Evolutionary conservation across 1,284 basidiomycete species (phyloP).

Genomic region (Malassezia nana): DNA sequence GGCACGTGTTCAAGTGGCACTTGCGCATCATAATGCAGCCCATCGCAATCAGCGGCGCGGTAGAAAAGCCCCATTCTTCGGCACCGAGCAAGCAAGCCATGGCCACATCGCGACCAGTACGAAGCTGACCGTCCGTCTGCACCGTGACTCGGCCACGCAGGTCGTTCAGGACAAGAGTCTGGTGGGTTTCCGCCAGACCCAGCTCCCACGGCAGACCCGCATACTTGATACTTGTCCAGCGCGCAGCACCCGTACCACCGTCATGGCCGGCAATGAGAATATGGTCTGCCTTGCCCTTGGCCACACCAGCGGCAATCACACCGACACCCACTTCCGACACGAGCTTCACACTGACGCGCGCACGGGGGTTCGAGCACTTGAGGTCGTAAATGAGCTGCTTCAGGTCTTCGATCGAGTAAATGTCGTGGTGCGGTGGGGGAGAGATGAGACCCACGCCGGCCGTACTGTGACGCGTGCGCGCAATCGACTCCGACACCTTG

Average conservation of each 20-base stretch:
- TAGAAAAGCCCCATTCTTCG: conserved; percentile 42
- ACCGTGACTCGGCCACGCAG: conserved; percentile 41
- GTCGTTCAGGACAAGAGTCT: conserved; percentile 44
- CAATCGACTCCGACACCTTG: conserved; percentile 45
- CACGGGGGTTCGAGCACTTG: conserved; percentile 43
- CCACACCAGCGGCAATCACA: conserved; percentile 42
- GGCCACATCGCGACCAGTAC: conserved; percentile 38
- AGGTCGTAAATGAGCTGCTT: conserved; percentile 47
- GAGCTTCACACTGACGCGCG: conserved; percentile 42
- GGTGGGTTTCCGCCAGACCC: conserved; percentile 44
- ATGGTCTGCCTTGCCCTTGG: conserved; percentile 46
- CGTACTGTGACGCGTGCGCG: conserved; percentile 43
- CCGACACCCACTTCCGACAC: conserved; percentile 45
- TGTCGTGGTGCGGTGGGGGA: conserved; percentile 45
- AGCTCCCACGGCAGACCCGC: conserved; percentile 46
- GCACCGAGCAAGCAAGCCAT: conserved; percentile 43
- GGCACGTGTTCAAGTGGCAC: conserved; percentile 32
- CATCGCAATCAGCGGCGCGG: conserved; percentile 41
- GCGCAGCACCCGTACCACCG: conserved; percentile 44
- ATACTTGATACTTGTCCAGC: conserved; percentile 45
- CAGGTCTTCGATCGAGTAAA: conserved; percentile 45
- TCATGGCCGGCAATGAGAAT: conserved; percentile 43
- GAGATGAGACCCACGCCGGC: conserved; percentile 43
- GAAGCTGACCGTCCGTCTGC: conserved; percentile 41
- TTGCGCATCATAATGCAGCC: conserved; percentile 42